A percentile compares a stretch with the other conserved stretches of the same genome.
phyloP scores from a whole-genome alignment of 805 yeast genomes.

The Saturnispora saitoi region DNA sequence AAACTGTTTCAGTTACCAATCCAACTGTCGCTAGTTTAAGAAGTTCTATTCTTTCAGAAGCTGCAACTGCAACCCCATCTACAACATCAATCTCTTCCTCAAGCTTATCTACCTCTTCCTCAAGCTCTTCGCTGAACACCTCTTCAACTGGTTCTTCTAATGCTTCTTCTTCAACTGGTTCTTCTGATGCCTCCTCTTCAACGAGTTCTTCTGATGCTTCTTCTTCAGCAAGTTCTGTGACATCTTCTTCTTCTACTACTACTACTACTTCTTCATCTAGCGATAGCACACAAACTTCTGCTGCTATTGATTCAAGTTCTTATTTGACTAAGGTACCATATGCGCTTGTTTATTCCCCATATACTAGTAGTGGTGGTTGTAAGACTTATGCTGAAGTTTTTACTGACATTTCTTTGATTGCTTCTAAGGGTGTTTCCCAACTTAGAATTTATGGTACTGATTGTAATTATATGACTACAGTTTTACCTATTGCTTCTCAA shows the following conservation, averaged over 20 bases:
- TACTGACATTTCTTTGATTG: slow-evolving; percentile 51
- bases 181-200: slow-evolving; percentile 13
- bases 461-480: slow-evolving; percentile 59
- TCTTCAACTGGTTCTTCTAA: slow-evolving; percentile 12
- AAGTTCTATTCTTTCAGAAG: neutral
- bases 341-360: slow-evolving; percentile 72
- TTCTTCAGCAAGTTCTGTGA: slow-evolving; percentile 11
- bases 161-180: slow-evolving; percentile 5
- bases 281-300: too few species aligned
- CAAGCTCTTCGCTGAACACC: neutral
- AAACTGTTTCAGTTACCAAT: slow-evolving; percentile 18
- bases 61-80: slow-evolving; percentile 12
- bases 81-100: slow-evolving; percentile 4
- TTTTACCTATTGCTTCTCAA: slow-evolving; percentile 48
- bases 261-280: slow-evolving; percentile 14
- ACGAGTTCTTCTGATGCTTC: slow-evolving; percentile 7
- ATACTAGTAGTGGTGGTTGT: slow-evolving; percentile 58
- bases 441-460: slow-evolving; percentile 84
- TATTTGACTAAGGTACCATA: slow-evolving; percentile 35
- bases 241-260: slow-evolving; percentile 13
- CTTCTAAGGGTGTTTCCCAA: slow-evolving; percentile 50
- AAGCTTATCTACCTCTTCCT: neutral
- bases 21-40: slow-evolving; percentile 15
- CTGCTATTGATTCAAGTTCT: slow-evolving; percentile 27
- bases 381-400: slow-evolving; percentile 47